Evolutionary conservation across 331 rosid genomes (phyloP).

Genomic region (Phaseolus coccineus): DNA sequence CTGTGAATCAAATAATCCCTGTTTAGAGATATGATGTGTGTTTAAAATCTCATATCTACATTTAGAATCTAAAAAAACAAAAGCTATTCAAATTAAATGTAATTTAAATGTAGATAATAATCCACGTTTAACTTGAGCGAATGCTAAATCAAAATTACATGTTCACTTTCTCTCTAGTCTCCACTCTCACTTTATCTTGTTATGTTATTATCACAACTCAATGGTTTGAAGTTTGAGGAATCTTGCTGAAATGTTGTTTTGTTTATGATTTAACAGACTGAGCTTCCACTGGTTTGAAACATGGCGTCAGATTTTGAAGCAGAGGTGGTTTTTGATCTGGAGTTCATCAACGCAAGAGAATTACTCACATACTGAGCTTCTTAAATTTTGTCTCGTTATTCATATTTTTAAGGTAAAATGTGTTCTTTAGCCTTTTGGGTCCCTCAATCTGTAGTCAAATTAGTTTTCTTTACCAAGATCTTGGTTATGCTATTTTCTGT

Average conservation of each 20-base stretch:
- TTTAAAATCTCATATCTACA: too few relatives aligned
- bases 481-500: background rate
- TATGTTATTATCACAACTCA: too few relatives aligned
- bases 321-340: constrained; percentile 93
- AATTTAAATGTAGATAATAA: too few relatives aligned
- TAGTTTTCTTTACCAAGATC: background rate
- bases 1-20: too few relatives aligned
- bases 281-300: constrained; percentile 82
- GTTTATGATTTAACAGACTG: constrained; percentile 38
- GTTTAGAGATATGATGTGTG: too few relatives aligned
- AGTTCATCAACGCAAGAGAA: constrained; percentile 70
- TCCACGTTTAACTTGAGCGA: too few relatives aligned
- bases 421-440: background rate
- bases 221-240: too few relatives aligned
- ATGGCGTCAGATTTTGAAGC: constrained; percentile 88
- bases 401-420: background rate
- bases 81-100: too few relatives aligned
- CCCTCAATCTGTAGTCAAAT: background rate
- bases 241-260: background rate
- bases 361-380: background rate
- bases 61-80: too few relatives aligned
- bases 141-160: too few relatives aligned
- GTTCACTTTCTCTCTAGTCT: too few relatives aligned
- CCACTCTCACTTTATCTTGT: too few relatives aligned
- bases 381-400: background rate